A percentile compares a stretch with the other conserved stretches of the same genome.
phyloP scores from a whole-genome alignment of 345 rosid genomes.

The Draba incana region DNA sequence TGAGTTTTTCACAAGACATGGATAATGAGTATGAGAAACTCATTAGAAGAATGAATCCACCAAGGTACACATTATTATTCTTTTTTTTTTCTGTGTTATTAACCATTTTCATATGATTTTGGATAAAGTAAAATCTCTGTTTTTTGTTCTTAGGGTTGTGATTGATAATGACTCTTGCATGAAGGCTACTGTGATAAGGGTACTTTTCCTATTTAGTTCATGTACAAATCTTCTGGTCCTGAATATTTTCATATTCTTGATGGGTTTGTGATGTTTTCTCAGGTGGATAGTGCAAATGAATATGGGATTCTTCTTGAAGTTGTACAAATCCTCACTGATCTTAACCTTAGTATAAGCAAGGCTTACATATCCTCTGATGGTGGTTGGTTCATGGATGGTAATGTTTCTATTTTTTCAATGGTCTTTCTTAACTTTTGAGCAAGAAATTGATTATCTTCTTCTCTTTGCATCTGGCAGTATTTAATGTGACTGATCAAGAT shows the following conservation, averaged over 20 bases:
- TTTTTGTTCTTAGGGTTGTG: constrained; percentile 63
- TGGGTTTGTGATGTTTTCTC: constrained; percentile 34
- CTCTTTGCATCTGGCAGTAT: constrained; percentile 50
- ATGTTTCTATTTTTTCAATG: not conserved
- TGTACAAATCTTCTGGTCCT: constrained; percentile 1
- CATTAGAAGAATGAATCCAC: constrained; percentile 90
- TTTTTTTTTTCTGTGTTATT: not conserved
- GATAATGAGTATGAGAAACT: constrained; percentile 91
- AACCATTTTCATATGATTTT: constrained; percentile 18
- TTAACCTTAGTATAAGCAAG: constrained; percentile 75
- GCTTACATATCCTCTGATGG: constrained; percentile 98
- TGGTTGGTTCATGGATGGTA: constrained; percentile 99
- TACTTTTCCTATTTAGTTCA: constrained; percentile 35
- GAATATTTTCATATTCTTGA: constrained; percentile 13
- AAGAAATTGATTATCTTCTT: constrained; percentile 16
- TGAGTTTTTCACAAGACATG: constrained; percentile 72
- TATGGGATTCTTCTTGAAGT: constrained; percentile 95
- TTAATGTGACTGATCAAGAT: constrained; percentile 84
- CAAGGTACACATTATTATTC: constrained; percentile 51
- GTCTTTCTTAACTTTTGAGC: not conserved
- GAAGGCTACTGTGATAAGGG: constrained; percentile 87
- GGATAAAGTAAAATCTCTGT: constrained; percentile 17
- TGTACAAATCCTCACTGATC: constrained; percentile 93
- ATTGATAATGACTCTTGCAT: constrained; percentile 91
- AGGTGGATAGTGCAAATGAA: constrained; percentile 96